Evolutionary conservation across 1,284 basidiomycete species (phyloP).

Genomic region (Microbotryomycetes sp.): DNA sequence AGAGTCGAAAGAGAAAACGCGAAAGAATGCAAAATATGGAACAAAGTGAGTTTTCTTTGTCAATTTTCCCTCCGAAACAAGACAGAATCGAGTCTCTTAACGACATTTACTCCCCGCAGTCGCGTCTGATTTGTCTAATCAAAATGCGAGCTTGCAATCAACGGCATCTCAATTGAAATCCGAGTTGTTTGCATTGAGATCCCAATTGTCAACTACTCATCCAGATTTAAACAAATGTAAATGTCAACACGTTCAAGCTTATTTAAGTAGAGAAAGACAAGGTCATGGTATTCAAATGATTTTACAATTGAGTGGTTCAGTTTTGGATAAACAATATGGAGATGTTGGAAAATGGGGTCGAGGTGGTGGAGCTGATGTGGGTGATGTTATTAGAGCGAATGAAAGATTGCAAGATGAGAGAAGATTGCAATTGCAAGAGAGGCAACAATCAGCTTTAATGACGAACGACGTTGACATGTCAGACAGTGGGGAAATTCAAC

Average conservation of each 20-base stretch:
- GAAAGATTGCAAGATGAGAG: no score
- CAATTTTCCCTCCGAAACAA: no score
- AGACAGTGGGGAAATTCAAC: not conserved
- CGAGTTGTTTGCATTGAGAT: conserved; percentile 19
- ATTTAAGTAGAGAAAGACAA: conserved; percentile 16
- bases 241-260: conserved; percentile 30
- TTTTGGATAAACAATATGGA: conserved; percentile 1
- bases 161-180: conserved; percentile 14
- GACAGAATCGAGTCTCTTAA: no score
- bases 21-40: conserved; percentile 23
- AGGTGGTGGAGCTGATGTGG: not conserved
- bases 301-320: conserved; percentile 21
- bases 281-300: conserved; percentile 27
- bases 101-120: not conserved
- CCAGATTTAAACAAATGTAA: conserved; percentile 14
- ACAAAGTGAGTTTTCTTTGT: conserved; percentile 5
- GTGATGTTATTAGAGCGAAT: no score
- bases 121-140: conserved; percentile 12
- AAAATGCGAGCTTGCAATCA: conserved; percentile 17
- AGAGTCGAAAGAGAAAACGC: conserved; percentile 30
- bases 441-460: no score
- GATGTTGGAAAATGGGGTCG: not conserved
- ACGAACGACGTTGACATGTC: not conserved
- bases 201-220: conserved; percentile 14
- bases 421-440: no score